These are phyloP conservation scores for Vanilla planifolia DNA, from an alignment of 106 monocot species.

Conservation along the genomic window DNA sequence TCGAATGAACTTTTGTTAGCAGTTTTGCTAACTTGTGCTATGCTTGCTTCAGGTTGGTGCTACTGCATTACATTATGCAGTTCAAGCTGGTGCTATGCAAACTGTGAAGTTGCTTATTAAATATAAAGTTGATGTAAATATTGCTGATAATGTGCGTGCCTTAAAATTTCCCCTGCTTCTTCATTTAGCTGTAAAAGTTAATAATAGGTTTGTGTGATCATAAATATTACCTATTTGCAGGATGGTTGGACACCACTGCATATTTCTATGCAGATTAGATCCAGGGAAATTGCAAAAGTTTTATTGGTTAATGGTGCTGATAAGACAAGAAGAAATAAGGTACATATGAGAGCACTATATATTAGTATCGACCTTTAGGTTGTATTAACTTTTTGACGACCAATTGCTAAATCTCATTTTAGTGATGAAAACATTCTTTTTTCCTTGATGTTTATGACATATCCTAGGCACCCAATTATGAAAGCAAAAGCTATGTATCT, in stretches of 20 bases:
- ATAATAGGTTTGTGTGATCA: conserved; percentile 4
- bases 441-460: no score
- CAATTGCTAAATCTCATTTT: no score
- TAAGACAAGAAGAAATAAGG: conserved; percentile 80
- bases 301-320: conserved; percentile 89
- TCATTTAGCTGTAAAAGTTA: background rate
- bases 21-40: background rate
- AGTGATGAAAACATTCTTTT: no score
- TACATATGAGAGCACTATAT: conserved; percentile 18
- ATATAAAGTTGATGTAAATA: conserved; percentile 88
- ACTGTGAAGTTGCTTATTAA: conserved; percentile 92
- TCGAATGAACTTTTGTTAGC: no score
- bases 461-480: no score
- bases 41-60: conserved; percentile 61
- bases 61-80: conserved; percentile 84
- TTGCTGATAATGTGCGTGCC: conserved; percentile 74
- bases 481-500: no score
- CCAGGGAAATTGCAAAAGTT: conserved; percentile 78
- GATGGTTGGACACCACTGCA: conserved; percentile 97
- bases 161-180: conserved; percentile 3
- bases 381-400: no score
- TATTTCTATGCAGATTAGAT: conserved; percentile 83
- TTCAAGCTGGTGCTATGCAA: conserved; percentile 94
- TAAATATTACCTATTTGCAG: conserved; percentile 23
- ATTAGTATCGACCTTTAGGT: no score